Conservation (phyloP, 495 filamentous ascomycete genomes). For the Aspergillus asperescens region DNA sequence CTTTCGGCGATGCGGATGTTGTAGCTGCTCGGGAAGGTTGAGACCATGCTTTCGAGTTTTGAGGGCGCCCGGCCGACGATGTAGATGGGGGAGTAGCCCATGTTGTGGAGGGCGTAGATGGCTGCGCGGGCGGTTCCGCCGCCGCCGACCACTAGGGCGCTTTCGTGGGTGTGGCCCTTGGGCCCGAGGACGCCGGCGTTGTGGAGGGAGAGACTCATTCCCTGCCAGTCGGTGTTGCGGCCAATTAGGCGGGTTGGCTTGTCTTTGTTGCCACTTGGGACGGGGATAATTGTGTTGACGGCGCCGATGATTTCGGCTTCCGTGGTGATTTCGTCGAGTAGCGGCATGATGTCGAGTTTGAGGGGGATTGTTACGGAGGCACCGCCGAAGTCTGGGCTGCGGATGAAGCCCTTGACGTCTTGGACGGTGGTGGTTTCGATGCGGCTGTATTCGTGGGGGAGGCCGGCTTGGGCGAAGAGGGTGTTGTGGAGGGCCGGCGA, state of each 20-base stretch:
- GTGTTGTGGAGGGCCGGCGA: conserved; percentile 88
- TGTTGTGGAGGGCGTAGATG: conserved; percentile 77
- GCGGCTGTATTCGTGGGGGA: conserved; percentile 82
- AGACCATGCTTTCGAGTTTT: conserved; percentile 61
- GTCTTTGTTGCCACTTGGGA: conserved; percentile 24
- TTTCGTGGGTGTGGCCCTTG: conserved; percentile 31
- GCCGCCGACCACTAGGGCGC: conserved; percentile 68
- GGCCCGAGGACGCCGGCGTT: conserved; percentile 55
- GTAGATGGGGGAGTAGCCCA: conserved; percentile 82
- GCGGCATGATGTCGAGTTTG: conserved; percentile 79
- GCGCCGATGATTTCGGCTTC: conserved; percentile 84
- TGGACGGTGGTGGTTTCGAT: conserved; percentile 67
- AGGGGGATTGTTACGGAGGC: conserved; percentile 94
- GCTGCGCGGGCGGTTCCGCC: conserved; percentile 91
- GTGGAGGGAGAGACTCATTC: conserved; percentile 80
- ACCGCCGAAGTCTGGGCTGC: conserved; percentile 73
- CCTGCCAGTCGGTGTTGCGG: conserved; percentile 94
- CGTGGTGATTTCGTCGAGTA: conserved; percentile 71
- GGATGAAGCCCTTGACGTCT: conserved; percentile 64
- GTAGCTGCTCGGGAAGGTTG: conserved; percentile 70
- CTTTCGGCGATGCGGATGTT: conserved; percentile 61
- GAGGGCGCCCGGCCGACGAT: conserved; percentile 70
- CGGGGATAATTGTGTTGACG: conserved; percentile 85
- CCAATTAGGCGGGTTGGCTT: conserved; percentile 58
- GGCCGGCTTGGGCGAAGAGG: conserved; percentile 69